Conservation (phyloP, 2,329 filamentous ascomycete genomes). For the Phyllosticta capitalensis region DNA sequence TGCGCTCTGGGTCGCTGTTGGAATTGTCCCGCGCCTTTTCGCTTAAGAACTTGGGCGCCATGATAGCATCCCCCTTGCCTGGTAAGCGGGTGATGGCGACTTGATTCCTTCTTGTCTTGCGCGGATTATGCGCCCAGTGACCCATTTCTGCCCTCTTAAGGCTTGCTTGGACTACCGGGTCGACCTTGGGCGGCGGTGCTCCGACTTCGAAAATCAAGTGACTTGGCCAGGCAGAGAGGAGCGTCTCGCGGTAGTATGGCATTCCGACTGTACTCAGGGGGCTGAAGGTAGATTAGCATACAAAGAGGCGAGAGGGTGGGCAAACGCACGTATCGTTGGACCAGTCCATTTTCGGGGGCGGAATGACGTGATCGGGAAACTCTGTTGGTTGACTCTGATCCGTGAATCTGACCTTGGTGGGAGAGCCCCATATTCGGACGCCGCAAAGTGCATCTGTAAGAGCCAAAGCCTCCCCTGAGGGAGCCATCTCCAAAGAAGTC, state of each 20-base stretch:
- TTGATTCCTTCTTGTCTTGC: conserved; percentile 69
- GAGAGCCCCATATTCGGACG: conserved; percentile 83
- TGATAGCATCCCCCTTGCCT: conserved; percentile 50
- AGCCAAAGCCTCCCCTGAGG: conserved; percentile 76
- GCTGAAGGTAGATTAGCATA: conserved; percentile 31
- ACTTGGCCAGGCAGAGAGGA: conserved; percentile 84
- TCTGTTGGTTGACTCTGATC: conserved; percentile 71
- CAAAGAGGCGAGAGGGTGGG: not conserved
- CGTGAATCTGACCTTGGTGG: conserved; percentile 75
- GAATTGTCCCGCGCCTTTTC: conserved; percentile 61
- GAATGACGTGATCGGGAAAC: conserved; percentile 56
- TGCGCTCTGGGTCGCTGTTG: conserved; percentile 20
- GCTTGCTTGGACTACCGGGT: conserved; percentile 57
- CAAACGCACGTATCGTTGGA: conserved; percentile 54
- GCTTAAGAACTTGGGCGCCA: conserved; percentile 87
- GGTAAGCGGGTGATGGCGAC: conserved; percentile 63
- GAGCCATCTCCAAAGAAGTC: conserved; percentile 73
- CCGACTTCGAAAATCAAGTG: conserved; percentile 79
- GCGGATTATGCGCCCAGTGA: conserved; percentile 67
- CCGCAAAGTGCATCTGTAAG: conserved; percentile 69
- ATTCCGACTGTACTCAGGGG: conserved; percentile 81
- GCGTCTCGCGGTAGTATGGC: conserved; percentile 81
- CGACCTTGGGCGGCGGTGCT: conserved; percentile 66
- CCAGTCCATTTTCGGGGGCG: conserved; percentile 57
- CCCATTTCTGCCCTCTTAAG: conserved; percentile 67